A percentile compares a stretch with the other conserved stretches of the same genome.
Evolutionary conservation across 1,284 basidiomycete genomes (phyloP).

Genomic region (Inonotus hispidus): DNA sequence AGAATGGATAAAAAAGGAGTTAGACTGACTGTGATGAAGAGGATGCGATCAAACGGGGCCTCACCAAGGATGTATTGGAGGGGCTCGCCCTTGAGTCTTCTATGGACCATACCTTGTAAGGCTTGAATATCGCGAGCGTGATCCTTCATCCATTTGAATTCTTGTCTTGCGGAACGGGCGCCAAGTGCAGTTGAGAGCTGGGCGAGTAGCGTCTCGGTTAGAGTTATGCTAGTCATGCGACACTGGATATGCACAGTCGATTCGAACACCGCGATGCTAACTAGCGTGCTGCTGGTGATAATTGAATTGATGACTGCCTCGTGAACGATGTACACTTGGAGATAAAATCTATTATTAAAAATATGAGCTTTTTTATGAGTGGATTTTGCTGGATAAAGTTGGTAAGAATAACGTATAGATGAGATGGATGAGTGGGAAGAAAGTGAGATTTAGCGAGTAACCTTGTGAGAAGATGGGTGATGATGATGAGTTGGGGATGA

Average conservation of each 20-base stretch:
- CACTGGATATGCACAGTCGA: background rate
- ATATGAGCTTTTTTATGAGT: background rate
- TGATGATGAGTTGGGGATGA: no score
- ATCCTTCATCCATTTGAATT: slow-evolving; percentile 62
- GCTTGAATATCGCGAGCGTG: slow-evolving; percentile 21
- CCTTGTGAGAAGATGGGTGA: no score
- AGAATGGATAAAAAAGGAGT: background rate
- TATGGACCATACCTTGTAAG: slow-evolving; percentile 46
- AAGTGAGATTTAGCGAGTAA: no score
- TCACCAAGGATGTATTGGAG: slow-evolving; percentile 88
- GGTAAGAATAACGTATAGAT: background rate
- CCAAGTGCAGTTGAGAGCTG: slow-evolving; percentile 37
- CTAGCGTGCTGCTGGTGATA: background rate
- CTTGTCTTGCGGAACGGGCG: slow-evolving; percentile 40
- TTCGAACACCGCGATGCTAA: background rate
- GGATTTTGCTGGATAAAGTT: background rate
- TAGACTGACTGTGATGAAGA: slow-evolving; percentile 16
- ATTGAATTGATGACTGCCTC: background rate
- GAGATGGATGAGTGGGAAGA: background rate
- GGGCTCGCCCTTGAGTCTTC: slow-evolving; percentile 66
- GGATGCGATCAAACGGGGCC: background rate
- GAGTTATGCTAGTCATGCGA: background rate
- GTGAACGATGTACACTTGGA: no score
- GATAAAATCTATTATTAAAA: background rate
- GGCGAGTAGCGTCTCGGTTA: slow-evolving; percentile 24